Percentiles rank a stretch among this genome's conserved stretches.
Evolutionary conservation across 2,329 filamentous ascomycete genomes (phyloP).

Genomic region (Elsinoe arachidis): DNA sequence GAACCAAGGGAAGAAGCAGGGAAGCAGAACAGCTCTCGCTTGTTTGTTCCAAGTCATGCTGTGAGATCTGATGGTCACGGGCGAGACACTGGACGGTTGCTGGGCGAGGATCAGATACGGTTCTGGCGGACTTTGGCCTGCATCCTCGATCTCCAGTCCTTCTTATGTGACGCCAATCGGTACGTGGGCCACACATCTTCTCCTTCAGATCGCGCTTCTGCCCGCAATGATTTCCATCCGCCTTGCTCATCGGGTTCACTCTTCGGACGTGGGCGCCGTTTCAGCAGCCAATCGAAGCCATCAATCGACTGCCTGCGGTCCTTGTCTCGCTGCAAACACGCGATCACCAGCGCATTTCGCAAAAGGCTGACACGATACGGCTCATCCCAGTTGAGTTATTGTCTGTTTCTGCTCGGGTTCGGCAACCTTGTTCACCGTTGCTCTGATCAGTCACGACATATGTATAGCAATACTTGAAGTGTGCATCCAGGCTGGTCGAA

Average conservation of each 20-base stretch:
- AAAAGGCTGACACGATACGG: constrained; percentile 6
- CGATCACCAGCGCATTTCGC: constrained; percentile 9
- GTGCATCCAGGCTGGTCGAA: background rate
- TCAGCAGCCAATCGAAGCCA: constrained; percentile 1
- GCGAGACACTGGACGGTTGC: background rate
- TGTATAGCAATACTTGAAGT: background rate
- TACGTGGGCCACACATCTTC: background rate
- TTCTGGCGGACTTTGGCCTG: background rate
- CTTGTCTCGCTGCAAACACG: constrained; percentile 6
- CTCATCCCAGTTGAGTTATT: constrained; percentile 2
- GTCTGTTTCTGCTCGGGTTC: background rate
- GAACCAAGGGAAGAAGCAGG: background rate
- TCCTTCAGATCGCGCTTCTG: background rate
- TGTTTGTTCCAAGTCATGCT: background rate
- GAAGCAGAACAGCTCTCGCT: background rate
- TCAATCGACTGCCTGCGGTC: background rate
- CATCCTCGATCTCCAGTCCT: constrained; percentile 9
- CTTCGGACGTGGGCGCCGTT: background rate
- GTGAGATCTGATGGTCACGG: background rate
- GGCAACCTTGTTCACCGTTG: constrained; percentile 6
- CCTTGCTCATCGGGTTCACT: constrained; percentile 1
- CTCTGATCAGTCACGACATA: background rate
- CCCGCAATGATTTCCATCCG: constrained; percentile 3
- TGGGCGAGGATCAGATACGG: background rate
- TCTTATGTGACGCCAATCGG: constrained; percentile 6